Evolutionary conservation across 2,329 filamentous ascomycete species (phyloP), one percentile per base, ranked within the genome.

Genomic region (Fusarium protoensiforme): DNA sequence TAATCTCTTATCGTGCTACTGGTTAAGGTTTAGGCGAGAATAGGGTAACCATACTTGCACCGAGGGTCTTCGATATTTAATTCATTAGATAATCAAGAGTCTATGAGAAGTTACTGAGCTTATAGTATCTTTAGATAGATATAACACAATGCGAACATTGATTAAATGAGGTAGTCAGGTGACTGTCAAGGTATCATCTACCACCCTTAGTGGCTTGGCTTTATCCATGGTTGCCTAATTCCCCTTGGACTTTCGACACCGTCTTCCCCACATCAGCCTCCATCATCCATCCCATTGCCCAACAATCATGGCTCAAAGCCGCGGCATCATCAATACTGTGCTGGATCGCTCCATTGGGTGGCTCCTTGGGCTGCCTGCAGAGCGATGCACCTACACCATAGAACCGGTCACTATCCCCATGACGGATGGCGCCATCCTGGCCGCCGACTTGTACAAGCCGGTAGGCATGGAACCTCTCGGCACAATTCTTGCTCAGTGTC

Each of bases 171-270:
- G 2, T 31, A 5, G 5, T 51, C 46, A 51, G 18, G 24, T 51
- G 24, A 51, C 16, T 51, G 2, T 13, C 18, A 31, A 1, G 3
- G 46, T 20, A 29, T 10, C 2, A 51, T 14, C 5, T 29, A 10
- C 0, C 7, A 18, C 2, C 1, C 3, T n/a, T 14, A 14, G 46
- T 13, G 46, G 46, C 46, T 51, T 51, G 46, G 46, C 46, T 20
- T 0, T 2, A 3, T n/a, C 2, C 3, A 51, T 20, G 46, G 46
- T 10, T 13, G 46, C 46, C 46, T 51, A 51, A 51, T 51, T 31
- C 10, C 7, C 2, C 5, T 3, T 5, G 0, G 7, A 3, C 14
- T 18, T 14, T 13, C 16, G 5, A n/a, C 24, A 18, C 27, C 46
- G 29, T 5, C 46, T 18, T n/a, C 1, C 31, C 18, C 31, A 24